Conservation (phyloP, 208 protist species). For the Acanthamoeba lenticulata region DNA sequence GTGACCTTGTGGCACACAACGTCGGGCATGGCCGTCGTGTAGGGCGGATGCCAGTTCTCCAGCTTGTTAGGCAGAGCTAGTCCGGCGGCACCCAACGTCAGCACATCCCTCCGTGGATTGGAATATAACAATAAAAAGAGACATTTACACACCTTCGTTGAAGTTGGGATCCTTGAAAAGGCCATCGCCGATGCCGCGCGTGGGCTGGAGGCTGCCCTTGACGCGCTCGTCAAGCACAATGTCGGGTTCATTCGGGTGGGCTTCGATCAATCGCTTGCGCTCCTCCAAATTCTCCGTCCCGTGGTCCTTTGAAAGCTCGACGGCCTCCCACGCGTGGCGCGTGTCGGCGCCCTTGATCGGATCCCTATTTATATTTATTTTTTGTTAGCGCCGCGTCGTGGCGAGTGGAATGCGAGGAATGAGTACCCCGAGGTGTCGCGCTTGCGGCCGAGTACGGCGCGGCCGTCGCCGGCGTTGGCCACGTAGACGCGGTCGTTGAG, state of each 20-base stretch:
- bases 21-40: neutral
- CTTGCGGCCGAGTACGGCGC: neutral
- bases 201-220: constrained; percentile 2
- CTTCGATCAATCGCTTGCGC: constrained; percentile 3
- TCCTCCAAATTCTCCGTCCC: constrained; percentile 21
- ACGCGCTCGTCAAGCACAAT: constrained; percentile 14
- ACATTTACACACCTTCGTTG: neutral
- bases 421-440: neutral
- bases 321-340: neutral
- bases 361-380: neutral
- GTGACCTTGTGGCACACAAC: neutral
- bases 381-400: neutral
- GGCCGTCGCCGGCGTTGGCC: neutral
- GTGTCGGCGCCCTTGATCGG: neutral
- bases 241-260: neutral
- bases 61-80: neutral
- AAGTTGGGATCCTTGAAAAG: constrained; percentile 37
- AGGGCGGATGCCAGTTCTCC: constrained; percentile 18
- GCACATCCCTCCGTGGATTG: no score
- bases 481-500: constrained; percentile 25
- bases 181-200: neutral
- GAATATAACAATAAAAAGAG: no score
- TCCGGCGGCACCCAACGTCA: no score
- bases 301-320: neutral
- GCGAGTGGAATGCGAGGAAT: no score